Evolutionary conservation across 345 rosid genomes (phyloP), one percentile per base, ranked within the genome.

Genomic region (Hibiscus syriacus): DNA sequence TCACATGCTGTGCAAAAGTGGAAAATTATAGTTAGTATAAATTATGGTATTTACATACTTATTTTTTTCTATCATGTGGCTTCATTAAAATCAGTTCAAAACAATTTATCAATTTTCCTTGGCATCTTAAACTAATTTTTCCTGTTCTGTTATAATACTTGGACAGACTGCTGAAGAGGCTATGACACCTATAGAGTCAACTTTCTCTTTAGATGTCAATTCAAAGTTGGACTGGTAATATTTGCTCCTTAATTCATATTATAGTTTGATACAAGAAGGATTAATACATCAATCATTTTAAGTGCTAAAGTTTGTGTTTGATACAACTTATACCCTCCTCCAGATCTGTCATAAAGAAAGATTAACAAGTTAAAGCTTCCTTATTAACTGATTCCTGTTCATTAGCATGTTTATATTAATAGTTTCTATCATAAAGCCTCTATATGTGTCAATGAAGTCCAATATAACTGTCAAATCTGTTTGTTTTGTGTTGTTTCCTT

Each of bases 111-210:
- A 13, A 22, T 53, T 53, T 53, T 23, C n/a, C 57, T 53, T 23
- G 6, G 30, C 7, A 22, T 58, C 22, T 27, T 29, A 25, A 53
- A 16, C 26, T 71, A 7, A 32, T 43, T 71, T 70, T 46, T 70
- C 12, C 16, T 52, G 49, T 32, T 27, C 29, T 1, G 0, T 62
- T 70, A 2, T 17, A 26, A 38, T 68, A 41, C 61, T 52, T 81
- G 48, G 66, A 68, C 86, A 94, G 98, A 94, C 99, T 55, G 99
- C 99, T 46, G 92, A 91, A 68, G 99, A 94, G 81, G 99, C 99
- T 48, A 94, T 94, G 99, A 94, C 99, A 32, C 99, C 99, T 41
- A 94, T 94, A 73, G 99, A 91, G 66, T 94, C 99, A 38, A 94
- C 96, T 55, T 94, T 94, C 75, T 94, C 99, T 45, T 79, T 94